phyloP scores from a whole-genome alignment of 208 protist genomes.

The Leishmania tropica region DNA sequence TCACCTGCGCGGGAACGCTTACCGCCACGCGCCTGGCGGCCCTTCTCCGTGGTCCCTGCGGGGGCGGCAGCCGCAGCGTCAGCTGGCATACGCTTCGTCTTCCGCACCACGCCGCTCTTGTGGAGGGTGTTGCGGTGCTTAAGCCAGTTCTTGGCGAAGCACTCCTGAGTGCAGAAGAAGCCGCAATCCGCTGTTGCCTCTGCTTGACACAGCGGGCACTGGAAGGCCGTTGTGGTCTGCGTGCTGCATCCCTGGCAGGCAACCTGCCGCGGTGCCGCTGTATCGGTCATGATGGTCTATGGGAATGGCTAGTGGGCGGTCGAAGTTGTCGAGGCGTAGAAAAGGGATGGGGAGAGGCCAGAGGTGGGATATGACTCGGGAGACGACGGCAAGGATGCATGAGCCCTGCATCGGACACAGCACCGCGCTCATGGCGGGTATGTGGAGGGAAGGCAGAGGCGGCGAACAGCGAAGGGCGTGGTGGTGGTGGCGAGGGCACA shows the following conservation, averaged over 20 bases:
- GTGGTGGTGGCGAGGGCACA: background rate
- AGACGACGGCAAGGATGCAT: no score
- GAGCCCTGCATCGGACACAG: background rate
- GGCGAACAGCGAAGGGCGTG: background rate
- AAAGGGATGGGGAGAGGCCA: background rate
- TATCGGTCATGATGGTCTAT: background rate
- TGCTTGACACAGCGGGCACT: slow-evolving; percentile 88
- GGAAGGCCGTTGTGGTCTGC: slow-evolving; percentile 47
- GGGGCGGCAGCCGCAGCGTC: background rate
- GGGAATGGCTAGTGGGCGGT: background rate
- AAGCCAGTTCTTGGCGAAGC: slow-evolving; percentile 83
- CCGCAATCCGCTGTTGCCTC: slow-evolving; percentile 54
- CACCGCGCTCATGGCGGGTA: background rate
- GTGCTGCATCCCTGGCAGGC: slow-evolving; percentile 66
- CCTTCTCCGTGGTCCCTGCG: background rate
- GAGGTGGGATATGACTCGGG: background rate
- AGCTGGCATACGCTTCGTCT: slow-evolving; percentile 29
- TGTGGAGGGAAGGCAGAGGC: background rate
- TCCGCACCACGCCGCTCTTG: slow-evolving; percentile 67
- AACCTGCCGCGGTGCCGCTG: background rate
- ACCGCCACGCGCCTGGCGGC: background rate
- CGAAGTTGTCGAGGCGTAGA: background rate
- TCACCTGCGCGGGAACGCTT: slow-evolving; percentile 3
- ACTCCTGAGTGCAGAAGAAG: slow-evolving; percentile 87
- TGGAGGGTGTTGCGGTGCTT: slow-evolving; percentile 74